Conservation (phyloP, 139 green algal genomes). For the Chlorella sp. region DNA sequence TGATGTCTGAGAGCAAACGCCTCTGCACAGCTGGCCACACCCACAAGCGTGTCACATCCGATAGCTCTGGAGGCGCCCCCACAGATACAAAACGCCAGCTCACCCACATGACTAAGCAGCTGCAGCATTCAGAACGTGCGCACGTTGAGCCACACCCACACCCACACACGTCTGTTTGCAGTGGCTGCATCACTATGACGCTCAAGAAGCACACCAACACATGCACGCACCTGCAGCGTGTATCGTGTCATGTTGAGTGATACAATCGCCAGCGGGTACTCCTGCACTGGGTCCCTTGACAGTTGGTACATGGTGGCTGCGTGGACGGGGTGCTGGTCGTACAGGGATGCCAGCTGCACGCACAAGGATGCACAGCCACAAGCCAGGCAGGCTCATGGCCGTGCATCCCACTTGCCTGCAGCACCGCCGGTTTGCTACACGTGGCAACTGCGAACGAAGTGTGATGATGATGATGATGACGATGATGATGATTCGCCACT, state of each 20-base stretch:
- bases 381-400: too few relatives aligned
- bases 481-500: too few relatives aligned
- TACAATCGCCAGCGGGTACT: constrained; percentile 61
- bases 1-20: too few relatives aligned
- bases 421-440: too few relatives aligned
- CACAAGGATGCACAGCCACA: too few relatives aligned
- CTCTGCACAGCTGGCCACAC: too few relatives aligned
- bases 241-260: constrained; percentile 60
- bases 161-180: background rate
- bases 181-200: background rate
- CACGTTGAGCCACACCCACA: background rate
- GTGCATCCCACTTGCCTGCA: too few relatives aligned
- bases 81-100: background rate
- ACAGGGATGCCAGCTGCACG: constrained; percentile 26
- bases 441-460: too few relatives aligned
- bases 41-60: background rate
- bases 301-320: constrained; percentile 35
- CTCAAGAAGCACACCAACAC: background rate
- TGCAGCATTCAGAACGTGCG: background rate
- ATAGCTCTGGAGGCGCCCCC: background rate
- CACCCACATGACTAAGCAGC: background rate
- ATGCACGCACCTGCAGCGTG: constrained; percentile 31
- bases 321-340: constrained; percentile 17
- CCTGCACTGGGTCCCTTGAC: constrained; percentile 30
- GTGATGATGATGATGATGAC: too few relatives aligned